Base-by-base conservation (phyloP, 2,329 filamentous ascomycete species). In the Bipolaris victoriae region DNA sequence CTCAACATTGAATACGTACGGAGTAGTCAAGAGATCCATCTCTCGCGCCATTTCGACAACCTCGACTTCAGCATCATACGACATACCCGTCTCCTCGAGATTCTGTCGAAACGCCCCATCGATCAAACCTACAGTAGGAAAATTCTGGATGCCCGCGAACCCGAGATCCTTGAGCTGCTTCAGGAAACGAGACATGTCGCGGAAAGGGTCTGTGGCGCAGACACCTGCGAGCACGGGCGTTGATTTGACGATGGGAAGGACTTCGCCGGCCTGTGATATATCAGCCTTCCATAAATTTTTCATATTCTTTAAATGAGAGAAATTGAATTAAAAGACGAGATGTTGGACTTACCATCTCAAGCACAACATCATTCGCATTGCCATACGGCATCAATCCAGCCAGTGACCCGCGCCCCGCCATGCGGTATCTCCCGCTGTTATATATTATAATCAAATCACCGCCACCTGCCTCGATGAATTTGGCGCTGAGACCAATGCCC, bases 1-100 rank as follows among this genome's bases (percentile, higher is more conserved):
- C 0, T 85, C 82, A 1, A 82, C 79, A 47, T 81, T 85, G 76
- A 90, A 91, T 1, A 88, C 88, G 63, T 91, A 91, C 0, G 88
- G 88, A 6, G 87, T 88, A 0, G 88, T 91, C 15, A 91, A 74
- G 16, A 90, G 75, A 26, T 82, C 87, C 74, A 88, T 75, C 40
- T 81, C 76, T 43, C 81, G 82, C 1, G 89, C 88, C n/a, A 80
- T 66, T 9, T 79, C 79, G 44, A 91, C 82, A 81, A 90, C 85
- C 49, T 87, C 86, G 2, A 91, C 88, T 68, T 91, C 88, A 7
- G 81, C 76, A 15, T 82, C 83, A 67, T 86, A 91, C 1, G 85
- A 84, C 87, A 91, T 91, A 7, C 85, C 88, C 1, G 88, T 90
- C 72, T 90, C 88, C 69, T 91, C 89, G 1, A 91, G 80, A 62